Evolutionary conservation across 257 asterid genomes (phyloP), one percentile per base, ranked within the genome.

Genomic region (Lycium ferocissimum): DNA sequence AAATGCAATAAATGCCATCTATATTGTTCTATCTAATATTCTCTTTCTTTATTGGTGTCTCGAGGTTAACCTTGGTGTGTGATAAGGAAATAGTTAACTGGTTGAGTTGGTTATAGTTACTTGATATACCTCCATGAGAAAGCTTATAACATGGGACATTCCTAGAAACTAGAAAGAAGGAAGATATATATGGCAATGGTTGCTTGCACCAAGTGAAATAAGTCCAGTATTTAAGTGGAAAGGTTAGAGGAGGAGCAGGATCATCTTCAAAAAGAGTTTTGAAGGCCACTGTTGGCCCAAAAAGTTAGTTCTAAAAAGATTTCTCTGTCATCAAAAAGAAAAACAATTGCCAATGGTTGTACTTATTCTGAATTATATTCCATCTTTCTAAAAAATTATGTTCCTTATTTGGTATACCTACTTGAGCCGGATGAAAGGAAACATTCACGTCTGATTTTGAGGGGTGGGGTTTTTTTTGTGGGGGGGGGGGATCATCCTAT

Each of bases 331-430:
- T 14, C 11, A 69, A 69, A 66, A 37, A 69, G 51, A 38, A 7
- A 9, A 69, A 69, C 51, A 37, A 69, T 37, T 3, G 0, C 53
- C 15, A 38, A 26, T 76, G 45, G 63, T 51, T 76, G 81, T n/a
- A 22, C 81, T 76, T 51, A 14, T 54, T 76, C 15, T 51, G 61
- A 73, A 51, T 76, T 51, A 76, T 51, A 75, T 75, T 22, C 81
- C 22, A 9, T 71, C 33, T 71, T 17, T 37, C 13, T 6, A 40
- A 40, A 71, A 71, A 38, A 7, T 17, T 71, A 40, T 71, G 56
- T 71, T 71, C 35, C 79, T 0, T 40, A 40, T 40, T n/a, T n/a
- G n/a, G n/a, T n/a, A n/a, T n/a, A n/a, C n/a, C n/a, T n/a, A n/a
- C n/a, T n/a, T n/a, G n/a, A n/a, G n/a, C n/a, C n/a, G n/a, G n/a